A percentile compares a stretch with the other conserved stretches of the same genome.
Conservation (phyloP, 2,329 filamentous ascomycete species). For the Onygena corvina region DNA sequence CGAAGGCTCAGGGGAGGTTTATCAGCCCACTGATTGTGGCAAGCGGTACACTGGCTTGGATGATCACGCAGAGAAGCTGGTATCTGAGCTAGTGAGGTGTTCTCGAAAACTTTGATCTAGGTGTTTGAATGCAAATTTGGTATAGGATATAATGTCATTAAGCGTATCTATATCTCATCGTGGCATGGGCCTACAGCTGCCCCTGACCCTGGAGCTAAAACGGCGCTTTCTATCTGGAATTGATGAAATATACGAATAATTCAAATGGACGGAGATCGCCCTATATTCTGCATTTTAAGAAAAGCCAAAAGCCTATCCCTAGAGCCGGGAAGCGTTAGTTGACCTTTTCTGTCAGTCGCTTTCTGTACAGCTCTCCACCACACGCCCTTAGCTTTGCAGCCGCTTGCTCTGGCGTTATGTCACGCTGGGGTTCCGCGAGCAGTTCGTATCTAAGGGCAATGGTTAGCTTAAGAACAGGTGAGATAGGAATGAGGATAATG, state of each 20-base stretch:
- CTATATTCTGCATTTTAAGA: neutral
- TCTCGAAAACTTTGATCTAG: neutral
- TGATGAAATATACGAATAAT: too few species aligned
- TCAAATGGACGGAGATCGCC: too few species aligned
- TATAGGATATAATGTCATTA: neutral
- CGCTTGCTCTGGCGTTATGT: conserved; percentile 95
- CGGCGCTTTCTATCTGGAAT: too few species aligned
- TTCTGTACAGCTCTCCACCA: conserved; percentile 73
- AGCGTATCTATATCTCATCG: too few species aligned
- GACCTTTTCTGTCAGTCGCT: conserved; percentile 36
- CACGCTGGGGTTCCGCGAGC: conserved; percentile 92
- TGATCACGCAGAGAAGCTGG: conserved; percentile 44
- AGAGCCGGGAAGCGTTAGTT: neutral
- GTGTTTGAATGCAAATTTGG: neutral
- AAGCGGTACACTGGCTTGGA: conserved; percentile 47
- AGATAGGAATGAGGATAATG: neutral
- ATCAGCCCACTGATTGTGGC: conserved; percentile 48
- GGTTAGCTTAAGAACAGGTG: conserved; percentile 9
- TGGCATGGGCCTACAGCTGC: too few species aligned
- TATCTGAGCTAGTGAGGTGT: conserved; percentile 21
- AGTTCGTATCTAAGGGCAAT: conserved; percentile 57
- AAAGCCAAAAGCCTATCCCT: neutral
- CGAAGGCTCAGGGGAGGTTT: conserved; percentile 50
- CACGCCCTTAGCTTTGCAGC: conserved; percentile 63
- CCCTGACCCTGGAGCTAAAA: too few species aligned